phyloP scores from a whole-genome alignment of 2,329 filamentous ascomycete species.

The Neofusicoccum kwambonambiense region DNA sequence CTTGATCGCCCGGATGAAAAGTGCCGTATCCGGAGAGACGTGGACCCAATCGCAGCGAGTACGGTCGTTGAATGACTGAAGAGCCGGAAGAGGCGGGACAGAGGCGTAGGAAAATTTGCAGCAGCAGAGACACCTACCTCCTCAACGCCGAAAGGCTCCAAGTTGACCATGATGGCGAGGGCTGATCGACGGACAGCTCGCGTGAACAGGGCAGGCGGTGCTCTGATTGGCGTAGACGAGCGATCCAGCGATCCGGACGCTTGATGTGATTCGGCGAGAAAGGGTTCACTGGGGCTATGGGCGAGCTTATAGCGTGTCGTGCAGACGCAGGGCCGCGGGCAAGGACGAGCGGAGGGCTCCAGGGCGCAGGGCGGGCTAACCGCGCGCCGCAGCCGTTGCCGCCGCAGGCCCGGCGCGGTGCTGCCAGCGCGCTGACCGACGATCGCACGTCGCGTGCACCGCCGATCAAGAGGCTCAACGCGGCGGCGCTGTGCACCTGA shows the following conservation, averaged over 20 bases:
- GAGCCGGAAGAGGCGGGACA: background rate
- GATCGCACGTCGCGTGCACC: slow-evolving; percentile 5
- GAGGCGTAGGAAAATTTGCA: background rate
- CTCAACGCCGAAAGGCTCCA: slow-evolving; percentile 14
- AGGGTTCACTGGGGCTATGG: background rate
- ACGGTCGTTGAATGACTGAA: background rate
- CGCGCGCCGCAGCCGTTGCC: slow-evolving; percentile 9
- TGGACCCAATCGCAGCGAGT: background rate
- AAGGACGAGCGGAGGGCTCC: background rate
- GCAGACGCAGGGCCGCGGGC: slow-evolving; percentile 6
- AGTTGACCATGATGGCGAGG: slow-evolving; percentile 20
- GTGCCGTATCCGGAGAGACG: background rate
- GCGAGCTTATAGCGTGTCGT: slow-evolving; percentile 13
- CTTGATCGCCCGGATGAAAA: background rate
- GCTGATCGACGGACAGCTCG: background rate
- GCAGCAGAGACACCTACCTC: slow-evolving; percentile 1
- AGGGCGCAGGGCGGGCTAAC: background rate
- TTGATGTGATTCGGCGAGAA: background rate
- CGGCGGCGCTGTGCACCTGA: slow-evolving; percentile 1
- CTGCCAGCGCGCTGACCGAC: background rate
- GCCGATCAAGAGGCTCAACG: slow-evolving; percentile 4
- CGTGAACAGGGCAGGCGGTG: slow-evolving; percentile 9
- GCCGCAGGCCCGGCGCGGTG: background rate
- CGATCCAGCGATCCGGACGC: slow-evolving; percentile 4
- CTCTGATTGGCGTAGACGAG: slow-evolving; percentile 6